These are phyloP conservation scores for Gracilaria domingensis DNA, from an alignment of 23 red algal genomes.

Conservation along the genomic window DNA sequence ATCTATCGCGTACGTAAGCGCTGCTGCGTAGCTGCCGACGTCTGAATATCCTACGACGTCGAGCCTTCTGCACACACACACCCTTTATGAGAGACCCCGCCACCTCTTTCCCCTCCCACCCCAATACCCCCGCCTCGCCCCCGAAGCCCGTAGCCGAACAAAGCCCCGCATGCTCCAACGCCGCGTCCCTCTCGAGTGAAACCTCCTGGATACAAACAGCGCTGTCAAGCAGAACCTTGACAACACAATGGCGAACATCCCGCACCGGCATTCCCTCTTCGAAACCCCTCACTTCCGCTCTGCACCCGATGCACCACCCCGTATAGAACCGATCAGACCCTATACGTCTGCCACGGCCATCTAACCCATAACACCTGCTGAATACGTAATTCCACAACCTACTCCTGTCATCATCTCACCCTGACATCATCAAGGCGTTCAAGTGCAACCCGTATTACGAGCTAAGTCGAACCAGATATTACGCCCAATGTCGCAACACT, in stretches of 20 bases:
- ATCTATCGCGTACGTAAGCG: neutral
- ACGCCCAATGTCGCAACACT: neutral
- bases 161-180: neutral
- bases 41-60: neutral
- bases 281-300: constrained; percentile 2
- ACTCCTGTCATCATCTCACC: neutral
- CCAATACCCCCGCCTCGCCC: no score
- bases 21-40: neutral
- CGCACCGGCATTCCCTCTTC: constrained; percentile 9
- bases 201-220: neutral
- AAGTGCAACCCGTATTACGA: neutral
- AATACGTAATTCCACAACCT: neutral
- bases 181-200: neutral
- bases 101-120: no score
- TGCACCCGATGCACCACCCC: neutral
- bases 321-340: constrained; percentile 19
- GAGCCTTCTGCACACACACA: neutral
- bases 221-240: neutral
- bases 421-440: neutral
- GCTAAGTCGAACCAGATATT: neutral
- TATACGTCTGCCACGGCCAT: neutral
- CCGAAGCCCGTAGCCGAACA: neutral
- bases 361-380: neutral
- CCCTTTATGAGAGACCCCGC: no score
- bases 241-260: neutral